phyloP scores from a whole-genome alignment of 345 rosid genomes.

The Acer saccharum region DNA sequence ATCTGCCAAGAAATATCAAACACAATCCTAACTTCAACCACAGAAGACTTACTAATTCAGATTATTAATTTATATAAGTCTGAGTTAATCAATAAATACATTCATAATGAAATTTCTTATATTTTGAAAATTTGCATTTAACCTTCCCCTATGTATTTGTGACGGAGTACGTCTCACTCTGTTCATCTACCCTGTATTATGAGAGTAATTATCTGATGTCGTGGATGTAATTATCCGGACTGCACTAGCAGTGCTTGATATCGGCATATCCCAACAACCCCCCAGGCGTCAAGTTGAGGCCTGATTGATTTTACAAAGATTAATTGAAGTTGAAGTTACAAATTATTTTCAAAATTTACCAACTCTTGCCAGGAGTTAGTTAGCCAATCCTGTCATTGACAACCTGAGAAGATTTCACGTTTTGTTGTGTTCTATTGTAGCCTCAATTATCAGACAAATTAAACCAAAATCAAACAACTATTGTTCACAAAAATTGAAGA shows the following conservation, averaged over 20 bases:
- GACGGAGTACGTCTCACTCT: neutral
- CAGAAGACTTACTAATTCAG: neutral
- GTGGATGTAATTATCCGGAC: too few species aligned
- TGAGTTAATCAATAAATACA: too few species aligned
- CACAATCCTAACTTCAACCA: neutral
- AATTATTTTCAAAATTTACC: too few species aligned
- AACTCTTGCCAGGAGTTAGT: neutral
- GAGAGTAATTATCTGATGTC: neutral
- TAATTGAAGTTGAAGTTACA: too few species aligned
- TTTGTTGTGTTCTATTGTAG: constrained; percentile 14
- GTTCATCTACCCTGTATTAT: neutral
- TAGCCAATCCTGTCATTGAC: neutral
- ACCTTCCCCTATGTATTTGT: too few species aligned
- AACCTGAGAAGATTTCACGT: constrained; percentile 6
- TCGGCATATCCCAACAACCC: neutral
- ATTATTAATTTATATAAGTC: neutral
- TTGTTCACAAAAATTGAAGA: constrained; percentile 16
- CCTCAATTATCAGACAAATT: constrained; percentile 6
- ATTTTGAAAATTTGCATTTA: too few species aligned
- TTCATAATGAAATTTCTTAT: too few species aligned
- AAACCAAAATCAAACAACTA: neutral
- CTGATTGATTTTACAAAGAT: too few species aligned
- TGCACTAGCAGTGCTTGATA: neutral
- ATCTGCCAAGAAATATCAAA: neutral
- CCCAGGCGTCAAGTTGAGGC: too few species aligned